phyloP scores from a whole-genome alignment of 1,284 basidiomycete genomes.

The Puccinia polysora region DNA sequence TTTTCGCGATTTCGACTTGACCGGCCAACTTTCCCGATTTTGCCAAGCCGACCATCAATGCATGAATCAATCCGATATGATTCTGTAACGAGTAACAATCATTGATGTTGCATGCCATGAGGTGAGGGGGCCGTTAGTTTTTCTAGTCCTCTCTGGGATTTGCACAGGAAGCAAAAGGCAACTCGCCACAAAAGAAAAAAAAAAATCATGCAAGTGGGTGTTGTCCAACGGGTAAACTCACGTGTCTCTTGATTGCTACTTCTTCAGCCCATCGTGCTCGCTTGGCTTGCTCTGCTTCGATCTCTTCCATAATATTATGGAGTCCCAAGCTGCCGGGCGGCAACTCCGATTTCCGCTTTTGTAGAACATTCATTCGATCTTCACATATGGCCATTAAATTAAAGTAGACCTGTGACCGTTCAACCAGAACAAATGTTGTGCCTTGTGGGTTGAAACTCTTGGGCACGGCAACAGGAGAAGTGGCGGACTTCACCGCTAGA shows the following conservation, averaged over 20 bases:
- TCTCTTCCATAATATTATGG: slow-evolving; percentile 51
- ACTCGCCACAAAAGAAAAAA: background rate
- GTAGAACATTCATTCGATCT: slow-evolving; percentile 41
- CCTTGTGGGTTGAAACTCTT: background rate
- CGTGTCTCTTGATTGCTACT: slow-evolving; percentile 49
- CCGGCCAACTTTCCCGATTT: slow-evolving; percentile 59
- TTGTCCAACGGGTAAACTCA: slow-evolving; percentile 55
- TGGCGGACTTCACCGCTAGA: slow-evolving; percentile 70
- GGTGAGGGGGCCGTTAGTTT: too few species aligned
- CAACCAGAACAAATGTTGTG: slow-evolving; percentile 21
- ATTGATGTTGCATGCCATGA: too few species aligned
- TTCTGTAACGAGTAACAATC: too few species aligned
- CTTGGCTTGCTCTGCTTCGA: slow-evolving; percentile 72
- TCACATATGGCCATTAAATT: slow-evolving; percentile 69
- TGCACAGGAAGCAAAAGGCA: too few species aligned
- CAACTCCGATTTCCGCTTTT: slow-evolving; percentile 55
- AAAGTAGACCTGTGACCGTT: slow-evolving; percentile 68
- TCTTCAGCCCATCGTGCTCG: slow-evolving; percentile 65
- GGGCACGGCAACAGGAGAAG: background rate
- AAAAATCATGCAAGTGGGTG: background rate
- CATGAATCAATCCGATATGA: slow-evolving; percentile 68
- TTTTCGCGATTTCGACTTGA: slow-evolving; percentile 54
- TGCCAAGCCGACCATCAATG: slow-evolving; percentile 64
- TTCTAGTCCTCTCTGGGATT: too few species aligned
- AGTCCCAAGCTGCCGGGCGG: slow-evolving; percentile 56